Percentiles rank a stretch among this genome's conserved stretches.
Evolutionary conservation across 768 basidiomycete genomes (phyloP).

Genomic region (Solioccasus polychromus): DNA sequence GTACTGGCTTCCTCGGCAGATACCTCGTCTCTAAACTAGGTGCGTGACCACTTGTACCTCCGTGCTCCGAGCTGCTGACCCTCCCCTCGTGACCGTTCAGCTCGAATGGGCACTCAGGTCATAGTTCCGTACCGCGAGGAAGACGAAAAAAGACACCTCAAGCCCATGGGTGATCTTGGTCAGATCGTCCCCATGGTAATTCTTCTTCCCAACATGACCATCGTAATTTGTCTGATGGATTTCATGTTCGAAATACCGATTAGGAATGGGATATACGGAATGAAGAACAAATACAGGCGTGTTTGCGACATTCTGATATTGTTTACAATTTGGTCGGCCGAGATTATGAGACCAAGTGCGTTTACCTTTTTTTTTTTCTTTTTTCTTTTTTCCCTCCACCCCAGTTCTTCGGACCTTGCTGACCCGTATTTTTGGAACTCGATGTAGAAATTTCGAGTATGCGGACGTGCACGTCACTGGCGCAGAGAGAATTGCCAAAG

Average conservation of each 20-base stretch:
- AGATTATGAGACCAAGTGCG: conserved; percentile 96
- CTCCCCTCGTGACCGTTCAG: conserved; percentile 41
- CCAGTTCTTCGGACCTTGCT: too few relatives aligned
- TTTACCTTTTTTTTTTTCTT: too few relatives aligned
- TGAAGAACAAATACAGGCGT: conserved; percentile 89
- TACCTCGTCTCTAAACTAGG: conserved; percentile 94
- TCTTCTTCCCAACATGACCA: conserved; percentile 16
- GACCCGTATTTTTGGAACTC: too few relatives aligned
- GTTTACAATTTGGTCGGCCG: conserved; percentile 96
- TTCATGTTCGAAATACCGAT: conserved; percentile 12
- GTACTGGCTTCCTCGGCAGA: conserved; percentile 91
- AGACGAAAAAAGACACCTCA: conserved; percentile 86
- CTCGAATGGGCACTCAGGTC: conserved; percentile 89
- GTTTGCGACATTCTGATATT: conserved; percentile 89
- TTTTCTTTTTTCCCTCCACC: not conserved
- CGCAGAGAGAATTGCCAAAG: conserved; percentile 80
- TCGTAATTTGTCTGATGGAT: conserved; percentile 25
- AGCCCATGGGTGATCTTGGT: conserved; percentile 94
- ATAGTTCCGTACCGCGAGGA: conserved; percentile 94
- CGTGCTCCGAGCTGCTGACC: not conserved
- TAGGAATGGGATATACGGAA: conserved; percentile 97
- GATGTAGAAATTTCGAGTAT: conserved; percentile 90
- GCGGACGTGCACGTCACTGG: conserved; percentile 78
- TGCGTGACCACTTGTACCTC: conserved; percentile 30
- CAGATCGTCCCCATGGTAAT: conserved; percentile 91